Base-by-base conservation (phyloP, 352 stramenopile species). In the Pythium aristosporum region DNA sequence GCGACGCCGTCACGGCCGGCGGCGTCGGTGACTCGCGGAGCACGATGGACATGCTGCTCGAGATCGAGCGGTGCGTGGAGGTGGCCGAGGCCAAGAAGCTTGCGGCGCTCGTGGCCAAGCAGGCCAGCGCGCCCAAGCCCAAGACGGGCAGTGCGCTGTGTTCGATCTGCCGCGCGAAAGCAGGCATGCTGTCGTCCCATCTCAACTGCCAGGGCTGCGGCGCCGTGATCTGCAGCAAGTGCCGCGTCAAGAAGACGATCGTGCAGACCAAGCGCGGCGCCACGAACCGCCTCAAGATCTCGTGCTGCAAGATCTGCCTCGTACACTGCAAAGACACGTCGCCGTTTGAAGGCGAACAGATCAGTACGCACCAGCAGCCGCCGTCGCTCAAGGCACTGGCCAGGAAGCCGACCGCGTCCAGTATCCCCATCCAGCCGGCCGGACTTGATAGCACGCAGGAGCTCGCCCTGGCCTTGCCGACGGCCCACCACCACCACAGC, bases 191-290 rank as follows among this genome's bases (percentile, higher is more conserved):
- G 53, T 85, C 77, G 12, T 86, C 75, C 12, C 79, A 85, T 55
- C 44, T 77, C 2, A 73, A 69, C 61, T 88, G 77, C 59, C 75
- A 92, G 58, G 83, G 77, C 10, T 92, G 84, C 42, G 81, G 81
- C n/a, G 72, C 68, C 20, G 77, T 89, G 30, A 85, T 91, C 44
- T 92, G 84, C 69, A 81, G 69, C 57, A 92, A 90, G 65, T 92
- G 84, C 57, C 76, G 77, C 9, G 74, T 92, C 44, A 81, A 79
- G 20, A 88, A 87, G 63, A 59, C 75, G 36, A 82, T 77, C 3
- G 80, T 88, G 53, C 75, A 68, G 10, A 50, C 49, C 9, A 77
- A 75, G 28, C 69, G 73, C 30, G 79, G 81, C 50, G 21, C 42
- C 0, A 49, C 28, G 11, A 57, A 13, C 43, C 87, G 87, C 52